These are phyloP conservation scores for Pulveroboletus ridleyi DNA, from an alignment of 1,284 basidiomycete species.

Conservation along the genomic window DNA sequence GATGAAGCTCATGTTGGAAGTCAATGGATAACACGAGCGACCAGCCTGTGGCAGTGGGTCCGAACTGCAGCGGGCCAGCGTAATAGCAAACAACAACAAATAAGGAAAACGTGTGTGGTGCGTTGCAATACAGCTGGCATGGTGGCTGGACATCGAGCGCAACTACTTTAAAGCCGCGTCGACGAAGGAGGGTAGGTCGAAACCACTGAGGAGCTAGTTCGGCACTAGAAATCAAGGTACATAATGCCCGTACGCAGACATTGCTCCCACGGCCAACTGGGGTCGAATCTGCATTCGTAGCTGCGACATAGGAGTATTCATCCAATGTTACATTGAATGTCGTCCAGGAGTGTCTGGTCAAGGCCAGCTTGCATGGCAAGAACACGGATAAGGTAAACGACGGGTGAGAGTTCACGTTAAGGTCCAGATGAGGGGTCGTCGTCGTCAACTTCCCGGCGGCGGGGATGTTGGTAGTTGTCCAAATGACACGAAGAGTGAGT, in stretches of 20 bases:
- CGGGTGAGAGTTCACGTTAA: constrained; percentile 79
- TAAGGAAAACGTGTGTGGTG: no score
- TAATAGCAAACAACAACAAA: no score
- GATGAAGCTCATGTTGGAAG: no score
- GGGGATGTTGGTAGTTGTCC: constrained; percentile 59
- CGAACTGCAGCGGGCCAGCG: no score
- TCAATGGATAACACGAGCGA: no score
- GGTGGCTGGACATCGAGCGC: constrained; percentile 57
- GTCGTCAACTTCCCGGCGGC: constrained; percentile 62
- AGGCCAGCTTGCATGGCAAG: constrained; percentile 72
- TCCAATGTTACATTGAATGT: no score
- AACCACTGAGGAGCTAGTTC: constrained; percentile 51
- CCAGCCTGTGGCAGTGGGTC: no score
- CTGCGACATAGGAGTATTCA: constrained; percentile 64
- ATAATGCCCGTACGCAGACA: constrained; percentile 53
- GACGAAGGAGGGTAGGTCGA: constrained; percentile 73
- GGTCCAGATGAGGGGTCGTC: constrained; percentile 62
- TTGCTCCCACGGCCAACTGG: constrained; percentile 49
- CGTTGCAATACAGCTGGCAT: no score
- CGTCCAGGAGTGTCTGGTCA: constrained; percentile 68
- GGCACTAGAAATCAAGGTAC: constrained; percentile 19
- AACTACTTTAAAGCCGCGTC: constrained; percentile 71
- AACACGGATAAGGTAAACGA: constrained; percentile 74
- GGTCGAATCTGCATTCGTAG: constrained; percentile 45
- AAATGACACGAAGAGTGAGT: constrained; percentile 71